Percentiles rank a stretch among this genome's conserved stretches.
Conservation (phyloP, 139 green algal genomes). For the Chlamydomonas incerta region DNA sequence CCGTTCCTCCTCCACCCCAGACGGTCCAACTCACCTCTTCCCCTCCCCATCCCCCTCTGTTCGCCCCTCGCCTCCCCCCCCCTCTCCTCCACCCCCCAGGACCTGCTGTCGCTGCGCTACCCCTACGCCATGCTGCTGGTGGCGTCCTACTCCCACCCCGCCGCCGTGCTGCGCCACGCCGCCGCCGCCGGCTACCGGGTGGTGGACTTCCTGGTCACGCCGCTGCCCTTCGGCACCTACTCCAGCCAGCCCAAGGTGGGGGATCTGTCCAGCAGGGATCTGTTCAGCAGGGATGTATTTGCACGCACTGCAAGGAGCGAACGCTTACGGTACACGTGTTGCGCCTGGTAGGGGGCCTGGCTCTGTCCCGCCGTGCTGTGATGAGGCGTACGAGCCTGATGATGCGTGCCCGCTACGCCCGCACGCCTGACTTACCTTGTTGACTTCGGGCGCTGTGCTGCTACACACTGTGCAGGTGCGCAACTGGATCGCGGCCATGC, state of each 20-base stretch:
- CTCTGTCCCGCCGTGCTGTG: too few relatives aligned
- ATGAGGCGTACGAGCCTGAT: too few relatives aligned
- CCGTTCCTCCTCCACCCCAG: too few relatives aligned
- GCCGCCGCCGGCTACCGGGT: slow-evolving; percentile 48
- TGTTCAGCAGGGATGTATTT: too few relatives aligned
- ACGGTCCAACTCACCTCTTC: not conserved
- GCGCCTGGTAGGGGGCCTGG: too few relatives aligned
- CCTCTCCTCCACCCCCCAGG: slow-evolving; percentile 8
- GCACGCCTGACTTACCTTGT: too few relatives aligned
- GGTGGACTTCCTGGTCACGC: slow-evolving; percentile 44
- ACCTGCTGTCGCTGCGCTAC: slow-evolving; percentile 60
- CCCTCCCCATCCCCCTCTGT: not conserved
- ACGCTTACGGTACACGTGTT: too few relatives aligned
- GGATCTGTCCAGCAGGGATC: too few relatives aligned
- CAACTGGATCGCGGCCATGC: slow-evolving; percentile 18
- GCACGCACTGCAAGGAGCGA: too few relatives aligned
- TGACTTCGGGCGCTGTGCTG: too few relatives aligned
- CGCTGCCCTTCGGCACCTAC: slow-evolving; percentile 69
- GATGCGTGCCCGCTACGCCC: too few relatives aligned
- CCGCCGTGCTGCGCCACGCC: slow-evolving; percentile 55
- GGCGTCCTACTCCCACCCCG: slow-evolving; percentile 60
- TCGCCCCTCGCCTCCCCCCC: not conserved
- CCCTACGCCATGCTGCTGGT: slow-evolving; percentile 61
- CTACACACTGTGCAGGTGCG: too few relatives aligned
- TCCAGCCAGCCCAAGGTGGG: slow-evolving; percentile 59